A percentile compares a stretch with the other conserved stretches of the same genome.
phyloP scores from a whole-genome alignment of 208 protist species.

The Leishmania turanica region DNA sequence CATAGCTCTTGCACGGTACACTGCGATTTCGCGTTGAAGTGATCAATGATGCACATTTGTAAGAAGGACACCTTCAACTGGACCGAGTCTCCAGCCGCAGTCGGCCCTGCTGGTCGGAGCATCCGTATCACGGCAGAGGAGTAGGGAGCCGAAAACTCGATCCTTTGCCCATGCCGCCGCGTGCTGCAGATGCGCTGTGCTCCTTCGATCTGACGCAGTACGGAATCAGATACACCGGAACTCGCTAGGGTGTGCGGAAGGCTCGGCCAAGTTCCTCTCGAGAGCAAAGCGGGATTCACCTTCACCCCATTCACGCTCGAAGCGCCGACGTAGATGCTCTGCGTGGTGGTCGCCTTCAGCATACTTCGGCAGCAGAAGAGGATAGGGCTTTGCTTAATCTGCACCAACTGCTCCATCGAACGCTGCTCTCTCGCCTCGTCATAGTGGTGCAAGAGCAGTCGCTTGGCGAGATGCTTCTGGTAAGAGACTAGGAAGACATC shows the following conservation, averaged over 20 bases:
- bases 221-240: not conserved
- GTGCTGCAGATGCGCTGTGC: conserved; percentile 14
- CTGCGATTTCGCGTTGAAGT: conserved; percentile 44
- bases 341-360: conserved; percentile 29
- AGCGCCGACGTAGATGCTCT: conserved; percentile 28
- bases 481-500: conserved; percentile 42
- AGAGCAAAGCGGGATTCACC: conserved; percentile 23
- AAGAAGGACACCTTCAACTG: conserved; percentile 39
- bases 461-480: conserved; percentile 38
- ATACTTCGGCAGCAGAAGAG: conserved; percentile 56
- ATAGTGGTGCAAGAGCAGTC: conserved; percentile 36
- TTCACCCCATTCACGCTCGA: conserved; percentile 7
- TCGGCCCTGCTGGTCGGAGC: conserved; percentile 3
- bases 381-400: conserved; percentile 46
- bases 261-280: conserved; percentile 33
- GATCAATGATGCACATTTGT: conserved; percentile 45
- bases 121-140: conserved; percentile 34
- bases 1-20: conserved; percentile 39
- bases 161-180: conserved; percentile 27
- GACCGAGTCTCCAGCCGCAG: not conserved
- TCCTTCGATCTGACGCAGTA: conserved; percentile 12
- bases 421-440: conserved; percentile 32
- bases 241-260: conserved; percentile 10
- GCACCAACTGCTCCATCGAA: conserved; percentile 35
- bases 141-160: conserved; percentile 35